Base-by-base conservation (phyloP, 1,139 yeast species). In the Pichia sp. region DNA sequence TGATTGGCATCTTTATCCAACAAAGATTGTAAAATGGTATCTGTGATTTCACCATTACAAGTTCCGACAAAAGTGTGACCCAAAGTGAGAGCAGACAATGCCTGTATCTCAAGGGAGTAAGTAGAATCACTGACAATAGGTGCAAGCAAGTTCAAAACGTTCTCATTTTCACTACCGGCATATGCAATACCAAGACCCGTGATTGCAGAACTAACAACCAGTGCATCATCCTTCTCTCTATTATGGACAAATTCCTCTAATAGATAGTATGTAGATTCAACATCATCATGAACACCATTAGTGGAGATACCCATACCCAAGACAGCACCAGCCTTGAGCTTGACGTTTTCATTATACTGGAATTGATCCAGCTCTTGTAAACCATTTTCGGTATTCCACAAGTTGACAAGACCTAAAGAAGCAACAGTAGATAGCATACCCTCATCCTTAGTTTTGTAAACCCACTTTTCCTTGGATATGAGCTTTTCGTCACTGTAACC, bases 341-440 rank as follows among this genome's bases (percentile, higher is more conserved):
- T 91, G 42, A 78, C 81, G 52, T 87, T 95, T 20, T 78, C 72
- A 7, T 95, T 82, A 56, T 88, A 87, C 43, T 91, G 69, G 59
- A 83, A 88, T 59, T 84, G 86, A 63, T 91, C 97, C 52, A 91
- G 70, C 38, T 76, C 77, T 61, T 88, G 96, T 47, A 91, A 72
- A 48, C 97, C 97, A 50, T 84, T 93, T 50, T 78, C 75, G 44
- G 76, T 72, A 58, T 91, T 84, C 99, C 99, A 91, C 58, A 86
- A 88, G 56, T 81, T 80, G 43, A 91, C 72, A 10, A 94, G 71
- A 41, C 98, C 98, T 43, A 91, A 71, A 35, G 94, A 80, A 3
- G 97, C 97, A 23, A 96, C 85, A 1, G 96, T 79, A 11, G 96
- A 82, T n/a, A 82, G 64, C 91, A 87, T 86, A 46, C 97, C 97